A percentile compares a stretch with the other conserved stretches of the same genome.
Conservation (phyloP, 768 basidiomycete species). For the Mycena indigotica region DNA sequence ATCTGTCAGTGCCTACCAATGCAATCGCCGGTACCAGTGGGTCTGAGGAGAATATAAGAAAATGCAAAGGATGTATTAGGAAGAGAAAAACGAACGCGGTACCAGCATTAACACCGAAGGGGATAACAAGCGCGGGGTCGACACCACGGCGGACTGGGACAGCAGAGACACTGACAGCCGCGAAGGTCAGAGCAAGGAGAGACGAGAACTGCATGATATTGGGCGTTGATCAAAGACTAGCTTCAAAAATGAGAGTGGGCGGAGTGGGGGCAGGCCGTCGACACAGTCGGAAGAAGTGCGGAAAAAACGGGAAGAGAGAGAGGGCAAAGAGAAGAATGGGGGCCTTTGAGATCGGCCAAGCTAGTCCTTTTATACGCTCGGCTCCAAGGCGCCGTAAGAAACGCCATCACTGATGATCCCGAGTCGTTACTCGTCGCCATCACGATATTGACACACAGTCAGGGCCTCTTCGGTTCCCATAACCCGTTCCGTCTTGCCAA, state of each 20-base stretch:
- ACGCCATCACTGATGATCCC: no score
- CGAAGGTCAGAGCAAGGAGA: background rate
- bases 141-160: background rate
- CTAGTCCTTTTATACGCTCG: background rate
- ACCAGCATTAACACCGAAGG: background rate
- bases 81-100: background rate
- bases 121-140: background rate
- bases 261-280: constrained; percentile 2
- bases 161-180: background rate
- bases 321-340: background rate
- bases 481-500: no score
- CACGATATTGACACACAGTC: no score
- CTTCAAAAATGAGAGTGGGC: constrained; percentile 2
- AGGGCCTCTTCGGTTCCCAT: no score
- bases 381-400: no score
- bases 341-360: background rate
- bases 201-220: constrained; percentile 1
- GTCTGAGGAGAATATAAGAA: background rate
- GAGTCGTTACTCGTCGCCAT: no score
- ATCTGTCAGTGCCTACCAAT: no score
- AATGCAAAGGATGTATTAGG: background rate
- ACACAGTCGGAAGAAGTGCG: background rate
- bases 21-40: constrained; percentile 1
- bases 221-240: constrained; percentile 2
- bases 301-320: background rate